Conservation (phyloP, 495 filamentous ascomycete genomes). For the Tuber melanosporum region DNA sequence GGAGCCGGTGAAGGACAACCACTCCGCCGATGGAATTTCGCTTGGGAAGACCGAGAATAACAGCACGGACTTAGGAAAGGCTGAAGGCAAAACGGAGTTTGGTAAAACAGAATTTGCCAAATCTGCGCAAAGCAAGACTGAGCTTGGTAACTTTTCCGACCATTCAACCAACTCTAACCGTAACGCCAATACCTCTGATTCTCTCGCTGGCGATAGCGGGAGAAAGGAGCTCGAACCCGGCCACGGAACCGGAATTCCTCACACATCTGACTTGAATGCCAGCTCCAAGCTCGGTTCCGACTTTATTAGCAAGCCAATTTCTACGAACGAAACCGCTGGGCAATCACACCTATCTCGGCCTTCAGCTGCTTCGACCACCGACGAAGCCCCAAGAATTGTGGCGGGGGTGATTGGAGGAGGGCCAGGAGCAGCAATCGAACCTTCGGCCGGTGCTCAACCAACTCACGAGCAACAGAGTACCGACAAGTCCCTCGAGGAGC, state of each 20-base stretch:
- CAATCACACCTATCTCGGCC: conserved; percentile 19
- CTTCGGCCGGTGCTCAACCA: conserved; percentile 12
- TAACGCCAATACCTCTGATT: neutral
- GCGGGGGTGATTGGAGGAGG: conserved; percentile 23
- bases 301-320: neutral
- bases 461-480: conserved; percentile 44
- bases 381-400: conserved; percentile 4
- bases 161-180: neutral
- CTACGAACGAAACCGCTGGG: neutral
- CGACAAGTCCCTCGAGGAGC: conserved; percentile 40
- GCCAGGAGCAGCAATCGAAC: conserved; percentile 12
- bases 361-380: neutral
- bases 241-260: neutral
- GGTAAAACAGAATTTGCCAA: neutral
- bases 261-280: conserved; percentile 3
- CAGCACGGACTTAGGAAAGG: neutral
- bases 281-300: neutral
- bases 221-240: neutral
- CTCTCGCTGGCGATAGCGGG: neutral
- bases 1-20: neutral
- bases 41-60: neutral
- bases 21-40: neutral
- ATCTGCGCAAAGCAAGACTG: neutral
- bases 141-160: neutral
- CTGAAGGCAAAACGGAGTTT: neutral